Base-by-base conservation (phyloP, 257 asterid species). In the Mitragyna speciosa region DNA sequence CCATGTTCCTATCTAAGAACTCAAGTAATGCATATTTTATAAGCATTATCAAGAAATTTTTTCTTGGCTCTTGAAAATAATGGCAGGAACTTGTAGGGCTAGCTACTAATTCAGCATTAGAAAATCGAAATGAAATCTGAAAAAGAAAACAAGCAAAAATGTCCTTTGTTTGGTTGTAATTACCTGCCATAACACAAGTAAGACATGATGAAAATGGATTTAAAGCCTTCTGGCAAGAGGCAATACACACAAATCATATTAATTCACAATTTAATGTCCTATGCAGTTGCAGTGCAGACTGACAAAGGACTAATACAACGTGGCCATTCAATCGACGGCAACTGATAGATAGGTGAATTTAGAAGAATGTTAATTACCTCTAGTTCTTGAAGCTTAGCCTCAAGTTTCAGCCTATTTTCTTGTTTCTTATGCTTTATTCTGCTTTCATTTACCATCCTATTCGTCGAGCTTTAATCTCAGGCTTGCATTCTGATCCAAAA, bases 361-460 rank as follows among this genome's bases (percentile, higher is more conserved):
- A 69, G 51, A 39, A 69, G 17, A 4, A 49, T n/a, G 59, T 49
- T 36, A 11, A 26, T 39, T 84, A 89, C 96, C 97, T 91, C 94
- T 56, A 89, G 78, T n/a, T 89, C 93, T 39, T 92, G 94, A 77
- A 92, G 93, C 87, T 90, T 92, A 36, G 96, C 89, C 14, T 92
- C 93, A 11, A 91, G 90, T 82, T 90, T 90, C 59, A 87, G 76
- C 84, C 88, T 92, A 77, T 87, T 91, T 49, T 91, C 91, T 54
- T 87, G 87, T 79, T 89, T 89, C 73, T 84, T 92, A 83, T 89
- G 96, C 68, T 83, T 82, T 2, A 86, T 52, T 56, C 82, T 82
- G 63, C 88, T 86, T 71, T 90, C 91, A 1, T 82, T 84, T 51
- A 92, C 96, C 96, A 90, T 92, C 33, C 72, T 2, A 87, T 81